Evolutionary conservation across 305 asterid genomes (phyloP), one percentile per base, ranked within the genome.

Genomic region (Caryopteris hybrid): DNA sequence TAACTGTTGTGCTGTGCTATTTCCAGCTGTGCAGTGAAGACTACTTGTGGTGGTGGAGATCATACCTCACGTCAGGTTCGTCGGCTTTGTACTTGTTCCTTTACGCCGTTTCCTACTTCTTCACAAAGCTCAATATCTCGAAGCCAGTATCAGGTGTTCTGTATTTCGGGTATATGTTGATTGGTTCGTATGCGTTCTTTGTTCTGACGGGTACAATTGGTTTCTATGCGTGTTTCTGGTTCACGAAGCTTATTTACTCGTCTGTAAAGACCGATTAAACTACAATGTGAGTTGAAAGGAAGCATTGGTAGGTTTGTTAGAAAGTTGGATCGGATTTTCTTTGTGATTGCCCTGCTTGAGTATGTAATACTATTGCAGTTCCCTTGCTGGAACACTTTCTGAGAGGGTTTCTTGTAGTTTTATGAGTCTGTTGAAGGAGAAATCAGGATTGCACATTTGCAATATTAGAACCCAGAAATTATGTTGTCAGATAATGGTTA

Each of bases 11-110:
- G 79, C 89, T 92, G 23, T 91, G 96, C 88, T 91, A 88, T 70
- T 91, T 91, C 91, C 95, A 88, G 69, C 85, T 91, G 39, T 87
- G 98, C 83, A 86, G 98, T 25, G 98, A 92, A 88, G 98, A 92
- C 74, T 92, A 89, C 67, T 78, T 83, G 9, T 89, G 98, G 98
- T 92, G 98, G 98, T 92, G 96, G 98, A 84, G 98, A 54, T 87
- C 98, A 3, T 92, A 89, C 75, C 84, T 89, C 31, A 92, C 98
- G 17, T 83, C 98, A 6, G 98, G 98, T 7, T 92, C 98, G 8
- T 92, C 98, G 0, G 98, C 98, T 5, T 61, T 92, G 41, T 89
- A 92, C 76, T 90, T 89, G 29, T 92, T 92, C 85, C 86, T 91
- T 21, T 91, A 89, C 48, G 86, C 96, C 12, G 92, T 85, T 25